These are phyloP conservation scores for Mortierella sp. DNA, from an alignment of 371 early-diverging fungal genomes.

Conservation along the genomic window DNA sequence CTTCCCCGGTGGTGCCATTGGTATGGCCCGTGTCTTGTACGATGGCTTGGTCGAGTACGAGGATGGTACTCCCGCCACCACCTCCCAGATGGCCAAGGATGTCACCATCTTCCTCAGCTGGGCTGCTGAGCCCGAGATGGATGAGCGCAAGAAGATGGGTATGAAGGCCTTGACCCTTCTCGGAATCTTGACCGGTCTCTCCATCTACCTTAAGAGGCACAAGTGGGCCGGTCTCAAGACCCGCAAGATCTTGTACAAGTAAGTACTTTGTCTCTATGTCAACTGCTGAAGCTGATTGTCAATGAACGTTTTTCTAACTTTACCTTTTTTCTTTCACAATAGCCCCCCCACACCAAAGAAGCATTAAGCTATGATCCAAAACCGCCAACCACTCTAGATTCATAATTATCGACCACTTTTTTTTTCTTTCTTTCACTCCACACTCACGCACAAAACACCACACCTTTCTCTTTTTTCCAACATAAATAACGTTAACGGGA, in stretches of 20 bases:
- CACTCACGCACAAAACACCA: constrained; percentile 2
- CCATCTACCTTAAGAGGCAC: constrained; percentile 85
- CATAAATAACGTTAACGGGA: constrained; percentile 12
- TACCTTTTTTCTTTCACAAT: constrained; percentile 14
- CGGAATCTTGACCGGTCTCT: constrained; percentile 68
- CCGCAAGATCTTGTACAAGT: constrained; percentile 85
- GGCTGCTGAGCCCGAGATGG: constrained; percentile 97
- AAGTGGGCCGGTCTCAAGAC: constrained; percentile 85
- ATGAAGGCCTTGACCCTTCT: constrained; percentile 83
- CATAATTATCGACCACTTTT: constrained; percentile 24
- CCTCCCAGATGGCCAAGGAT: constrained; percentile 98
- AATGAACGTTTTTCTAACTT: constrained; percentile 71
- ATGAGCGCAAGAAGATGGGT: constrained; percentile 97
- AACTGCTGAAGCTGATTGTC: constrained; percentile 97
- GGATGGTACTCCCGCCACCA: constrained; percentile 97
- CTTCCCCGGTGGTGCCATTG: constrained; percentile 99
- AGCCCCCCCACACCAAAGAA: constrained; percentile 58
- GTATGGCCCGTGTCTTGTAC: constrained; percentile 95
- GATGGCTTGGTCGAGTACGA: constrained; percentile 98
- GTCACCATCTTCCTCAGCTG: constrained; percentile 93
- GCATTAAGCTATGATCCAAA: constrained; percentile 36
- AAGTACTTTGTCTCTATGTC: constrained; percentile 66
- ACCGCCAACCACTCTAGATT: constrained; percentile 26
- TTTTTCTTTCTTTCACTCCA: constrained; percentile 15
- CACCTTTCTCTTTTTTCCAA: background rate